Evolutionary conservation across 352 stramenopile genomes (phyloP).

Genomic region (Globisporangium alternatum): DNA sequence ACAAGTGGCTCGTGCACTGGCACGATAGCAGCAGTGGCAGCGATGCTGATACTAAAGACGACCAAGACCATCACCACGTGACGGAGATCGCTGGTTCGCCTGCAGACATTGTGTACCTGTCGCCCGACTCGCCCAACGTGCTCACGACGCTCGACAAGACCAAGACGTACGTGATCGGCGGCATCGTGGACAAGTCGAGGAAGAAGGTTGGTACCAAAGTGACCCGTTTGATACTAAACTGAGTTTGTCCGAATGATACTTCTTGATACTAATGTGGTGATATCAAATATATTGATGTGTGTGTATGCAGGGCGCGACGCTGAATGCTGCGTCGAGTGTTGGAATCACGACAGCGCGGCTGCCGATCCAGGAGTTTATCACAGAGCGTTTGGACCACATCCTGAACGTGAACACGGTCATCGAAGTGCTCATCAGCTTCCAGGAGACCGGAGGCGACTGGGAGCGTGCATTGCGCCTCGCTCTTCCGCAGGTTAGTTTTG

Average conservation of each 20-base stretch:
- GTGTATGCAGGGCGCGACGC: constrained; percentile 39
- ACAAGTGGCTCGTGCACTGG: constrained; percentile 63
- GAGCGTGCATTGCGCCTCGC: constrained; percentile 36
- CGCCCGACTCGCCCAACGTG: constrained; percentile 67
- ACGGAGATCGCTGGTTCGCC: constrained; percentile 29
- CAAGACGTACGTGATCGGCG: constrained; percentile 81
- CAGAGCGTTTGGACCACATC: constrained; percentile 69
- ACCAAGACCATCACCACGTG: constrained; percentile 14
- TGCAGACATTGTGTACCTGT: constrained; percentile 70
- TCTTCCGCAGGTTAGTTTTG: constrained; percentile 45
- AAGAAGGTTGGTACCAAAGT: constrained; percentile 41
- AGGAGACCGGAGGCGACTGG: constrained; percentile 43
- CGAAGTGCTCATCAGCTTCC: constrained; percentile 64
- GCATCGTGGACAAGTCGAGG: constrained; percentile 77
- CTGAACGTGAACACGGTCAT: constrained; percentile 80
- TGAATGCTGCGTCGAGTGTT: constrained; percentile 41
- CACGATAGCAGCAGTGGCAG: constrained; percentile 17
- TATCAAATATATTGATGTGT: background rate
- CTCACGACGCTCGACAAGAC: constrained; percentile 47
- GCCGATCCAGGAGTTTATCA: constrained; percentile 72
- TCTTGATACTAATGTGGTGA: background rate
- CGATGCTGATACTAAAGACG: background rate
- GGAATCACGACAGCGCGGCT: constrained; percentile 57
- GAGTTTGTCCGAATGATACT: background rate
- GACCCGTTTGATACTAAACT: background rate